Conservation (phyloP, 495 filamentous ascomycete species). For the Aspergillus indologenus region DNA sequence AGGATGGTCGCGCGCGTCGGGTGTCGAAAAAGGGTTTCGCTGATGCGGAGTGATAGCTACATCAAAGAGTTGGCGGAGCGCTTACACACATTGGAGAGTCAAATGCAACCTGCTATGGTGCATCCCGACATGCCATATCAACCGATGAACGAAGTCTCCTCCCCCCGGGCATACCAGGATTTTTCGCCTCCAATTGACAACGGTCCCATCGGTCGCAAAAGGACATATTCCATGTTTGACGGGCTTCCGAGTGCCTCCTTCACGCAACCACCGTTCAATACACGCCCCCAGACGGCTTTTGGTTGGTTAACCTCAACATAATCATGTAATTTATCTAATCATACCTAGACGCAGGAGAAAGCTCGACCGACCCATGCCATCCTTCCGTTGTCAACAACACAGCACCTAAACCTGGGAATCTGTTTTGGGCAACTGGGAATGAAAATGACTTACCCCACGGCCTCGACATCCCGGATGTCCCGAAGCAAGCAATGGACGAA, state of each 20-base stretch:
- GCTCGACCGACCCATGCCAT: conserved; percentile 45
- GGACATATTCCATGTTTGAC: conserved; percentile 56
- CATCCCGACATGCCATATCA: conserved; percentile 48
- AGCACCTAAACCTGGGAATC: conserved; percentile 36
- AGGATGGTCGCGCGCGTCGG: conserved; percentile 18
- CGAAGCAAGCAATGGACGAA: conserved; percentile 37
- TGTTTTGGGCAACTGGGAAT: conserved; percentile 38
- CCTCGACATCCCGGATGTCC: conserved; percentile 37
- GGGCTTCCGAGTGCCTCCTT: conserved; percentile 47
- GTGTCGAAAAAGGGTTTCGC: conserved; percentile 13
- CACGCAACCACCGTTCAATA: conserved; percentile 43
- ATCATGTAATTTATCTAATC: conserved; percentile 4
- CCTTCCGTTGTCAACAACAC: conserved; percentile 27
- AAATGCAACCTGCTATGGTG: conserved; percentile 49
- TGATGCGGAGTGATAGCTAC: conserved; percentile 55
- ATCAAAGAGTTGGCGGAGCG: conserved; percentile 95
- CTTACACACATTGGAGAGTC: conserved; percentile 76
- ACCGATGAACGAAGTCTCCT: conserved; percentile 45
- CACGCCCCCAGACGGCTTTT: conserved; percentile 42
- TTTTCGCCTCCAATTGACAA: conserved; percentile 48
- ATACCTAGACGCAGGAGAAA: conserved; percentile 31
- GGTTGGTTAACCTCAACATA: conserved; percentile 20
- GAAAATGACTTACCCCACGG: conserved; percentile 37
- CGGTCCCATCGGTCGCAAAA: conserved; percentile 45
- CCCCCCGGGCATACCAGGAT: conserved; percentile 44